Evolutionary conservation across 2,329 filamentous ascomycete species (phyloP).

Genomic region (Colletotrichum sp.): DNA sequence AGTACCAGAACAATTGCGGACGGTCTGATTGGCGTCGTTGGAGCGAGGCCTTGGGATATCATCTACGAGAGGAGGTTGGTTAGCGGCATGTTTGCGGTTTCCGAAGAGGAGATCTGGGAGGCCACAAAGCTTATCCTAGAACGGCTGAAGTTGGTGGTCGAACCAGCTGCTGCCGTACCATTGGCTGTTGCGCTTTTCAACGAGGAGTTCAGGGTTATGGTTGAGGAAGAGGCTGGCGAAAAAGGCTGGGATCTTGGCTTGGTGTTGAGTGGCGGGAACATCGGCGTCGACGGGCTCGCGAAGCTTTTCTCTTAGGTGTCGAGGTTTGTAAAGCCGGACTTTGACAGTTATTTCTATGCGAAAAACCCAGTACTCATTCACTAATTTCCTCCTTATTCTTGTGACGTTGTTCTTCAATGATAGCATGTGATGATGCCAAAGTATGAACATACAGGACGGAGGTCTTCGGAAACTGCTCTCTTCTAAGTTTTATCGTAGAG

Average conservation of each 20-base stretch:
- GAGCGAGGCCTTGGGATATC: constrained; percentile 75
- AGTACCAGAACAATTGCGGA: constrained; percentile 85
- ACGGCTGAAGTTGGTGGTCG: constrained; percentile 87
- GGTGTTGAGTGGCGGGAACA: constrained; percentile 66
- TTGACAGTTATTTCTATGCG: too few relatives aligned
- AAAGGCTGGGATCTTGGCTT: constrained; percentile 75
- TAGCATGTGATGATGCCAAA: too few relatives aligned
- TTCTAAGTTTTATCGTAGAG: too few relatives aligned
- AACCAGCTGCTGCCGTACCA: constrained; percentile 86
- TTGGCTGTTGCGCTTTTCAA: constrained; percentile 84
- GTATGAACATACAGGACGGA: too few relatives aligned
- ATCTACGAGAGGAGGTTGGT: constrained; percentile 76
- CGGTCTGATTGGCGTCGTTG: constrained; percentile 86
- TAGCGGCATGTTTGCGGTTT: constrained; percentile 72
- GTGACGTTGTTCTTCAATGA: too few relatives aligned
- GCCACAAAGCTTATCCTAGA: constrained; percentile 83
- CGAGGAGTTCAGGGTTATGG: constrained; percentile 77
- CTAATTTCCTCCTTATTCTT: too few relatives aligned
- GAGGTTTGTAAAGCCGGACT: background rate
- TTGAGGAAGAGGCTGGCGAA: constrained; percentile 72
- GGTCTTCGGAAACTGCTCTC: too few relatives aligned
- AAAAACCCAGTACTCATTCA: too few relatives aligned
- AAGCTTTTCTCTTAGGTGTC: constrained; percentile 46
- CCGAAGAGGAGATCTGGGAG: constrained; percentile 79
- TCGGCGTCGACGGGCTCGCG: constrained; percentile 58